phyloP scores from a whole-genome alignment of 768 basidiomycete genomes.

The Chalciporus chontae region DNA sequence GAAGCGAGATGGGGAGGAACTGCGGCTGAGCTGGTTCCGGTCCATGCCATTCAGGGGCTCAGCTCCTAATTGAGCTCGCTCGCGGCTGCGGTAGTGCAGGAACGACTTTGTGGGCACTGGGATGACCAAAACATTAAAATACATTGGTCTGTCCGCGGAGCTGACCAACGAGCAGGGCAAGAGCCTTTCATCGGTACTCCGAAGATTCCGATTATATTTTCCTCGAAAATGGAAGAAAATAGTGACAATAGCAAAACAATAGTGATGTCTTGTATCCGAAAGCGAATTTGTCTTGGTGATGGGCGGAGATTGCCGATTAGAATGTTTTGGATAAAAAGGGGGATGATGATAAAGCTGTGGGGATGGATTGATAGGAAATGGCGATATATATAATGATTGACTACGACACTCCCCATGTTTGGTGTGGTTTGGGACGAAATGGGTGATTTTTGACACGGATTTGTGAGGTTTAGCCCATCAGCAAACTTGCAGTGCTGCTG shows the following conservation, averaged over 20 bases:
- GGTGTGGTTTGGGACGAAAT: constrained; percentile 19
- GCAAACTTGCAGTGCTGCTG: constrained; percentile 24
- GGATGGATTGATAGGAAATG: no score
- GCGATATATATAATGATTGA: no score
- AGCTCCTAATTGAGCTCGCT: background rate
- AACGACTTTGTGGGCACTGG: background rate
- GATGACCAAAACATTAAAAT: constrained; percentile 7
- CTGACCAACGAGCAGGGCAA: background rate
- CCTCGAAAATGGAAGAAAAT: background rate
- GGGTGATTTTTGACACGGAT: background rate
- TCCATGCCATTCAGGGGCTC: no score
- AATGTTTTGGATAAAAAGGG: no score
- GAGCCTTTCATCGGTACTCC: background rate
- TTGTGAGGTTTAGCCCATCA: constrained; percentile 17
- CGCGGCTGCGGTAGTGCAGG: no score
- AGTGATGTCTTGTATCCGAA: background rate
- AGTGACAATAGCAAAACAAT: background rate
- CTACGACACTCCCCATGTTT: constrained; percentile 1
- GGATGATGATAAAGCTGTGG: no score
- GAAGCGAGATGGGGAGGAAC: background rate
- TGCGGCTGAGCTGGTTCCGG: no score
- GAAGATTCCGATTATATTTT: background rate
- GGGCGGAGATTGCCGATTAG: constrained; percentile 19
- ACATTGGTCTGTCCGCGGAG: background rate
- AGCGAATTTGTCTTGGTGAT: background rate